These are phyloP conservation scores for Delonix regia DNA, from an alignment of 306 rosid genomes.

Conservation along the genomic window DNA sequence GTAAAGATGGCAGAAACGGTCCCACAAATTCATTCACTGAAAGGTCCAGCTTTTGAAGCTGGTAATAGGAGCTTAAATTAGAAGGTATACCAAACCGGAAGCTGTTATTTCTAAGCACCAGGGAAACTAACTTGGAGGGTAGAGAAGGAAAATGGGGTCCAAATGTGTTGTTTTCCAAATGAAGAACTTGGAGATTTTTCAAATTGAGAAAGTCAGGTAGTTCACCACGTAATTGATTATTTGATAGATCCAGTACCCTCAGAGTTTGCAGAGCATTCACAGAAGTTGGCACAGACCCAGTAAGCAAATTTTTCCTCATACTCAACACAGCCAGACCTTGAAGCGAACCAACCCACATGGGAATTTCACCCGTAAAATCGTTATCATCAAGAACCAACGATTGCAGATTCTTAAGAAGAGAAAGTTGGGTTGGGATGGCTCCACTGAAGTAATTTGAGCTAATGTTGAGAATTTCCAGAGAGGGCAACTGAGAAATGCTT, in stretches of 20 bases:
- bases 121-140: constrained; percentile 58
- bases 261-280: constrained; percentile 50
- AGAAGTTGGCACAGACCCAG: constrained; percentile 72
- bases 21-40: constrained; percentile 81
- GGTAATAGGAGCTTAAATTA: constrained; percentile 53
- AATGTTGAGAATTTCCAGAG: constrained; percentile 81
- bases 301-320: constrained; percentile 59
- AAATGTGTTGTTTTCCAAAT: constrained; percentile 65
- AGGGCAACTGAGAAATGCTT: constrained; percentile 48
- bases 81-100: constrained; percentile 66
- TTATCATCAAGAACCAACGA: constrained; percentile 79
- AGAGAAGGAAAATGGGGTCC: constrained; percentile 84
- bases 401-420: constrained; percentile 64
- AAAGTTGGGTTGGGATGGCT: constrained; percentile 57
- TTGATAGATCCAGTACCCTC: constrained; percentile 72
- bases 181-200: constrained; percentile 74
- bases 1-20: constrained; percentile 61
- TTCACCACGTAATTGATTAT: constrained; percentile 66
- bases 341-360: constrained; percentile 60
- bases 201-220: constrained; percentile 68
- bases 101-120: constrained; percentile 75
- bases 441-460: constrained; percentile 75
- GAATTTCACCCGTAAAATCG: constrained; percentile 59
- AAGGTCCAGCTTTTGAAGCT: constrained; percentile 79
- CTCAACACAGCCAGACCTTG: constrained; percentile 74